Base-by-base conservation (phyloP, 2,329 filamentous ascomycete species). In the Blastomyces gilchristii region DNA sequence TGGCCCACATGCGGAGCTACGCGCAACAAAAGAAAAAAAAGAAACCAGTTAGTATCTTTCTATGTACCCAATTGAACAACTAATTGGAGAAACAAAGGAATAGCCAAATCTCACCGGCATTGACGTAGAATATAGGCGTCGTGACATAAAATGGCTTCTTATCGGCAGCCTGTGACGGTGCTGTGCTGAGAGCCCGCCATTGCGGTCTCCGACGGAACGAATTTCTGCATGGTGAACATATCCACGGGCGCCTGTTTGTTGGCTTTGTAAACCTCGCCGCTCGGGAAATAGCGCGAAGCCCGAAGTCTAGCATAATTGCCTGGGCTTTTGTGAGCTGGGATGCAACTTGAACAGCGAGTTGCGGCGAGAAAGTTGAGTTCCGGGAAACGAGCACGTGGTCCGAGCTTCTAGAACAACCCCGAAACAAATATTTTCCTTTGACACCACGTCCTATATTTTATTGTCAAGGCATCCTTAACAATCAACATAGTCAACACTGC, bases 71-170 rank as follows among this genome's bases (percentile, higher is more conserved):
- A 39, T 39, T 18, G 39, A 9, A 54, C 47, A 58, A 28, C 16
- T 18, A 65, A 22, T 4, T 28, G 6, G n/a, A 1, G 22, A 25
- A 37, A 39, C 56, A 22, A 37, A 62, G 61, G 39, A 28, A 43
- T 43, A 6, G n/a, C 37, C 9, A 59, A 28, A 61, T 68, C 79
- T 69, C 79, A 92, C 90, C 86, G 62, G 92, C 90, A 83, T 99
- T 99, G 79, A 99, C 94, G 76, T 99, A 99, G 80, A 97, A 99
- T 64, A 99, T 99, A 2, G 94, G 94, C 9, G 91, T 95, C 5
- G 94, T 97, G 71, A 96, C 82, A 80, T 97, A 99, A 79, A 88
- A 97, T 9, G 93, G 91, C 79, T 97, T 97, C 65, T 78, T 74
- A 2, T 57, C 57, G 31, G 52, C 47, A 25, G 18, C n/a, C 39